A percentile compares a stretch with the other conserved stretches of the same genome.
phyloP scores from a whole-genome alignment of 148 eudicot species.

The Arctostaphylos glauca region DNA sequence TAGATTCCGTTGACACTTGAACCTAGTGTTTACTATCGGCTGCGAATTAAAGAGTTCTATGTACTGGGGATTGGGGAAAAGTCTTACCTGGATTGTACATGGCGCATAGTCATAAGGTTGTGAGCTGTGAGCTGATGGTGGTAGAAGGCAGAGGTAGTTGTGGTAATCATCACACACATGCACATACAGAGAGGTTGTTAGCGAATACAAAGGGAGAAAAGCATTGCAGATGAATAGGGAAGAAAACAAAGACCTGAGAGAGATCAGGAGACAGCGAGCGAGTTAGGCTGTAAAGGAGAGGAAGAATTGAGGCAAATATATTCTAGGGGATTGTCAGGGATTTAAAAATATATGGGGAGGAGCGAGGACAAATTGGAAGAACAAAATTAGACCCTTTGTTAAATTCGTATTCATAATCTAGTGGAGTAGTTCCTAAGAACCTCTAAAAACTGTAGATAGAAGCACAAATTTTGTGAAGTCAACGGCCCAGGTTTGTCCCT shows the following conservation, averaged over 20 bases:
- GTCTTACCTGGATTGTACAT: neutral
- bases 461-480: neutral
- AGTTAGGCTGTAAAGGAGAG: neutral
- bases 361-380: neutral
- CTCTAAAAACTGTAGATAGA: neutral
- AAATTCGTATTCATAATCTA: neutral
- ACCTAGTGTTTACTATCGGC: neutral
- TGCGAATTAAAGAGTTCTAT: neutral
- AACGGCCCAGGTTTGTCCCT: neutral
- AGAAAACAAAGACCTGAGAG: neutral
- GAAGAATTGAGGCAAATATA: neutral
- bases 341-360: neutral
- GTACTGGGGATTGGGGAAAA: neutral
- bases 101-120: neutral
- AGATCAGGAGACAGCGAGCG: neutral
- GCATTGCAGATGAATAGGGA: neutral
- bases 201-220: neutral
- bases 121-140: neutral
- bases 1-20: neutral
- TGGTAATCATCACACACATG: too few relatives aligned
- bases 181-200: too few relatives aligned
- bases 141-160: too few relatives aligned
- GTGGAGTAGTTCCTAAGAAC: neutral
- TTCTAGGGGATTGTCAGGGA: neutral
- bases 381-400: neutral